phyloP scores from a whole-genome alignment of 768 basidiomycete species.

The Auricularia sp. region DNA sequence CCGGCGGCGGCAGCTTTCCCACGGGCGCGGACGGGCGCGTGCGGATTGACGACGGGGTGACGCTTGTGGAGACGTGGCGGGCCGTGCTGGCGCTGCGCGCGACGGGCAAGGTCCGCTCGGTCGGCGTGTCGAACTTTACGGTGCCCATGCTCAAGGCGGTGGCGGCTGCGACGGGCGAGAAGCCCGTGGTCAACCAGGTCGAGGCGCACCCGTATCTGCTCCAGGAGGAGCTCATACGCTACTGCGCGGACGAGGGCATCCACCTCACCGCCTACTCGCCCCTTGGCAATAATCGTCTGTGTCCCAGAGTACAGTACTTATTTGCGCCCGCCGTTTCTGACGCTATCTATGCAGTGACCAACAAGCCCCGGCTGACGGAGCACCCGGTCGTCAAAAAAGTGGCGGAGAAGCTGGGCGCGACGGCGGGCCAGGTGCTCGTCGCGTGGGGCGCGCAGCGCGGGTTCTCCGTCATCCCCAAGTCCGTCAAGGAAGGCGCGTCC shows the following conservation, averaged over 20 bases:
- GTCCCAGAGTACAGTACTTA: too few species aligned
- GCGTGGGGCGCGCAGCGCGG: constrained; percentile 73
- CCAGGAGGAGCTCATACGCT: constrained; percentile 62
- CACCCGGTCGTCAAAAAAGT: constrained; percentile 50
- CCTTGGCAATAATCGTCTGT: constrained; percentile 69
- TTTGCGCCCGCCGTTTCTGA: neutral
- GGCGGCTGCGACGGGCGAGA: constrained; percentile 57
- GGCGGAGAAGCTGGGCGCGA: constrained; percentile 51
- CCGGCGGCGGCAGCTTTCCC: constrained; percentile 48
- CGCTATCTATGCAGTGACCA: constrained; percentile 31
- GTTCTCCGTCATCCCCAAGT: constrained; percentile 78
- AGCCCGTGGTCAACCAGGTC: constrained; percentile 71
- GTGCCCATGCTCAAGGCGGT: constrained; percentile 55
- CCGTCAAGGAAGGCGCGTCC: constrained; percentile 30
- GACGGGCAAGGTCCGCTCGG: constrained; percentile 55
- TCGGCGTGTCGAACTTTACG: constrained; percentile 82
- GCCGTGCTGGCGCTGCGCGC: constrained; percentile 63
- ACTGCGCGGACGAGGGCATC: constrained; percentile 59
- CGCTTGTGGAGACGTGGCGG: constrained; percentile 74
- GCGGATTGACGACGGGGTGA: constrained; percentile 46
- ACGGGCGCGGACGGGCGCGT: constrained; percentile 34
- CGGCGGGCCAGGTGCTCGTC: constrained; percentile 72
- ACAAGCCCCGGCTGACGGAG: constrained; percentile 59
- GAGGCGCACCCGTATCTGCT: constrained; percentile 74
- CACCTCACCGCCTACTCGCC: constrained; percentile 62